These are phyloP conservation scores for Begonia peltatifolia DNA, from an alignment of 306 rosid species.

Conservation along the genomic window DNA sequence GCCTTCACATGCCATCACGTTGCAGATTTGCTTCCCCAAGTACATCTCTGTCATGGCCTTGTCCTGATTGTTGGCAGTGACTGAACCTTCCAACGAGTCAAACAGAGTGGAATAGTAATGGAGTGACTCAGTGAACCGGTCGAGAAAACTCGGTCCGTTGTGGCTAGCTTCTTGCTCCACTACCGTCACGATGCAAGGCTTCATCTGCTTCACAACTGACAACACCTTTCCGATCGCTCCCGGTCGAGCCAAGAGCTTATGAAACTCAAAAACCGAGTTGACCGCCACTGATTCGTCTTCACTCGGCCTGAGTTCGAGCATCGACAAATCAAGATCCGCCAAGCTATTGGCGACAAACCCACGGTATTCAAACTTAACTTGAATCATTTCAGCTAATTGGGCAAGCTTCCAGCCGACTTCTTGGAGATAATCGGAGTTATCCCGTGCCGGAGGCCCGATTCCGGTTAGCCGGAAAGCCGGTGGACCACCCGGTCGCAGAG, in stretches of 20 bases:
- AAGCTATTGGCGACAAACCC: slow-evolving; percentile 75
- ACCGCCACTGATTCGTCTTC: slow-evolving; percentile 70
- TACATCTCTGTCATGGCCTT: slow-evolving; percentile 74
- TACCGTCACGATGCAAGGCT: slow-evolving; percentile 67
- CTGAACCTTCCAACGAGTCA: slow-evolving; percentile 85
- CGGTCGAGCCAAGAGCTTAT: slow-evolving; percentile 55
- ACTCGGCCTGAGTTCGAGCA: slow-evolving; percentile 65
- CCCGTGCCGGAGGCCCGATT: slow-evolving; percentile 73
- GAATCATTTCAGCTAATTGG: slow-evolving; percentile 53
- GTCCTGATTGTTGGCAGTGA: slow-evolving; percentile 23
- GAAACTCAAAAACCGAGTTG: slow-evolving; percentile 82
- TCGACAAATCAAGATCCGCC: slow-evolving; percentile 76
- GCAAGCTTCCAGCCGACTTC: slow-evolving; percentile 95
- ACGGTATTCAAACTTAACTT: slow-evolving; percentile 64
- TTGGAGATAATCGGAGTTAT: slow-evolving; percentile 72
- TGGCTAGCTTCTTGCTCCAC: slow-evolving; percentile 89
- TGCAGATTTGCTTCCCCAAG: slow-evolving; percentile 75
- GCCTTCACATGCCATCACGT: slow-evolving; percentile 84
- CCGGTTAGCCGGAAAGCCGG: slow-evolving; percentile 81
- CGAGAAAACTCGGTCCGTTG: slow-evolving; percentile 46
- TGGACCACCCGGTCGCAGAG: slow-evolving; percentile 69
- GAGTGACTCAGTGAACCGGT: slow-evolving; percentile 83
- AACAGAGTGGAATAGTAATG: slow-evolving; percentile 89
- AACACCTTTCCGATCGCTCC: slow-evolving; percentile 76
- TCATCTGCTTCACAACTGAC: slow-evolving; percentile 49